phyloP scores from a whole-genome alignment of 768 basidiomycete species.

The Collybia nuda region DNA sequence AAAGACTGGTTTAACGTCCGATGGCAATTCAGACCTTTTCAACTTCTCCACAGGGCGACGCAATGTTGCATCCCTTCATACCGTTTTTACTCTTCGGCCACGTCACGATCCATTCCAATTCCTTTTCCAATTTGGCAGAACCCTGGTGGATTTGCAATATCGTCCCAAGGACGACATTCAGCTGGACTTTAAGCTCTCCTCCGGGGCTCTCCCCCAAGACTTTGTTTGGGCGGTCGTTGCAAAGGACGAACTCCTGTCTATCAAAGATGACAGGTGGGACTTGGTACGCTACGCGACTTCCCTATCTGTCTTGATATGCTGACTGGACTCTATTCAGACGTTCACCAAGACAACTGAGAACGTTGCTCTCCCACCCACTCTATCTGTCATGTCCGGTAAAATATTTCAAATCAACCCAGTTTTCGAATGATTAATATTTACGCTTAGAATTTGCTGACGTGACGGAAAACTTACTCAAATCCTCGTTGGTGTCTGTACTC shows the following conservation, averaged over 20 bases:
- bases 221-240: slow-evolving; percentile 85
- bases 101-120: slow-evolving; percentile 80
- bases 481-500: slow-evolving; percentile 53
- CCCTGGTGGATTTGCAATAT: slow-evolving; percentile 77
- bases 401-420: not conserved
- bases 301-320: not conserved
- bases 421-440: slow-evolving; percentile 5
- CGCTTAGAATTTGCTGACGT: slow-evolving; percentile 77
- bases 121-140: slow-evolving; percentile 57
- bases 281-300: slow-evolving; percentile 66
- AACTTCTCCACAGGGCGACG: slow-evolving; percentile 87
- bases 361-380: slow-evolving; percentile 52
- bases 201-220: slow-evolving; percentile 48
- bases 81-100: slow-evolving; percentile 73
- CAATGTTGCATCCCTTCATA: slow-evolving; percentile 74
- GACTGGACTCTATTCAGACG: slow-evolving; percentile 45
- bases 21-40: slow-evolving; percentile 81
- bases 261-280: slow-evolving; percentile 82
- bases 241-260: slow-evolving; percentile 72
- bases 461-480: slow-evolving; percentile 76
- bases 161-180: slow-evolving; percentile 65
- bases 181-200: slow-evolving; percentile 75
- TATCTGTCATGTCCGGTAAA: slow-evolving; percentile 77
- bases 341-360: slow-evolving; percentile 81
- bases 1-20: slow-evolving; percentile 51